phyloP scores from a whole-genome alignment of 1,284 basidiomycete species.

The Ceratobasidium sp. region DNA sequence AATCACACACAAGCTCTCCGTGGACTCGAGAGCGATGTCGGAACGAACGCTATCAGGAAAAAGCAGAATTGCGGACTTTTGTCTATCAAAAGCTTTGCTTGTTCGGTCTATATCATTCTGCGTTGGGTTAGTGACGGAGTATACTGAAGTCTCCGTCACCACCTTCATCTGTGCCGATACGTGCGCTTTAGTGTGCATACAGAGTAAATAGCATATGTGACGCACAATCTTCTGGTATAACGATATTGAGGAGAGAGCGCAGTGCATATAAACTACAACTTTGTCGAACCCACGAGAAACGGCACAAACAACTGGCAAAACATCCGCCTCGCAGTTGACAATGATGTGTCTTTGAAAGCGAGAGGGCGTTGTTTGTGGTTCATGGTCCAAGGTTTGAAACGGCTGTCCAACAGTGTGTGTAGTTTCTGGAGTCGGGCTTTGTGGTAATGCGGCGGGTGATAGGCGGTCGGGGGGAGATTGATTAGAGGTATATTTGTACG shows the following conservation, averaged over 20 bases:
- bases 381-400: too few species aligned
- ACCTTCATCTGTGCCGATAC: background rate
- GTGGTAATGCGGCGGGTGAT: too few species aligned
- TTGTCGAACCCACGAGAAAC: background rate
- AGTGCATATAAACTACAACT: constrained; percentile 2
- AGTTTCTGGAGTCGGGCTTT: too few species aligned
- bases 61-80: constrained; percentile 3
- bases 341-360: background rate
- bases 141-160: background rate
- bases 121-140: background rate
- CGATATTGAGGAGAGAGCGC: background rate
- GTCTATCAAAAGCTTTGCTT: background rate
- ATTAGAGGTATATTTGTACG: too few species aligned
- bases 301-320: background rate
- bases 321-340: constrained; percentile 2
- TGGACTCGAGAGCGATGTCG: background rate
- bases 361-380: too few species aligned
- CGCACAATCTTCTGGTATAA: constrained; percentile 28
- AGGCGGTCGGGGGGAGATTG: too few species aligned
- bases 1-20: constrained; percentile 6
- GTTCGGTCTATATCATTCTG: background rate
- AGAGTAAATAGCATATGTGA: background rate
- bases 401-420: too few species aligned
- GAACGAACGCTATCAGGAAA: background rate
- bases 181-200: background rate